Conservation (phyloP, 73 alveolate species). For the Paramecium bursaria region DNA sequence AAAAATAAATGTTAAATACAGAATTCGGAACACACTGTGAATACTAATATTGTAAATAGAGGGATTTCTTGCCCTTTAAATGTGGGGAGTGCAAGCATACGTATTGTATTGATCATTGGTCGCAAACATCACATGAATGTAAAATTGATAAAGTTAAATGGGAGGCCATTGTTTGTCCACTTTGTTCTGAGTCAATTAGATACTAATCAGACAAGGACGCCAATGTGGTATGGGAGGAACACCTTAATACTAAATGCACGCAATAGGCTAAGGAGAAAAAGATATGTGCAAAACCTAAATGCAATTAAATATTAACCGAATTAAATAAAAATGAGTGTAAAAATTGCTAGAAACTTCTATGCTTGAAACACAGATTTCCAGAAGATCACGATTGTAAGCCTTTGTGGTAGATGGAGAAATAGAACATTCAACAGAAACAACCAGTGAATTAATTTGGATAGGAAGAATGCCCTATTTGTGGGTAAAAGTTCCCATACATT, state of each 20-base stretch:
- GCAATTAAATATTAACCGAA: constrained; percentile 6
- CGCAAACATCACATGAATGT: neutral
- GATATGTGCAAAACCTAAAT: constrained; percentile 17
- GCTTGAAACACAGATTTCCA: constrained; percentile 5
- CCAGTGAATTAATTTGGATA: no score
- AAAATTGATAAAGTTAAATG: neutral
- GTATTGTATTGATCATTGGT: constrained; percentile 43
- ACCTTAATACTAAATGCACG: neutral
- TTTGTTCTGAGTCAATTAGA: neutral
- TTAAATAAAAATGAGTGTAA: constrained; percentile 10
- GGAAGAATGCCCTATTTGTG: no score
- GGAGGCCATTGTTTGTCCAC: neutral
- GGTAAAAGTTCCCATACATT: no score
- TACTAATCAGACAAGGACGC: neutral
- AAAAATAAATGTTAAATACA: no score
- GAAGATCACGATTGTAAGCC: constrained; percentile 41
- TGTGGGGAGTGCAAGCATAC: constrained; percentile 6
- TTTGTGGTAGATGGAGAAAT: no score
- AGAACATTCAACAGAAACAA: no score
- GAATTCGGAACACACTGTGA: no score
- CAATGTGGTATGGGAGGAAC: neutral
- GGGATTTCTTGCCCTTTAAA: constrained; percentile 43
- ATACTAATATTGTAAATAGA: constrained; percentile 20
- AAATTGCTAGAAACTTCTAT: neutral
- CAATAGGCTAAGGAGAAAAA: neutral